Evolutionary conservation across 805 yeast species (phyloP).

Genomic region (Candida schatavii): DNA sequence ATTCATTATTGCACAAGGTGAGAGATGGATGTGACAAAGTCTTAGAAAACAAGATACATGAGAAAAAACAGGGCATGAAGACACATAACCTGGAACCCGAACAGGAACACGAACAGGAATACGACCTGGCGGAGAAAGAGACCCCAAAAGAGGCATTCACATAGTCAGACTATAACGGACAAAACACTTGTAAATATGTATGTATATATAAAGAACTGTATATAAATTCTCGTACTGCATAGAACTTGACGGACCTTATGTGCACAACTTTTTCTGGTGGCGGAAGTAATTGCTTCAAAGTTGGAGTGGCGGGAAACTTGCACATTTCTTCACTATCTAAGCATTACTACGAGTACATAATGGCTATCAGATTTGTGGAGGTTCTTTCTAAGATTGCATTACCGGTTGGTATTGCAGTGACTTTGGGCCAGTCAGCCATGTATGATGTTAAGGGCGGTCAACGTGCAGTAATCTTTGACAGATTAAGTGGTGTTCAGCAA

Average conservation of each 20-base stretch:
- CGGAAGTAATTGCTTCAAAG: too few species aligned
- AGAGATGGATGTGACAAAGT: background rate
- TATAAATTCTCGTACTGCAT: background rate
- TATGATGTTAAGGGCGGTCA: slow-evolving; percentile 96
- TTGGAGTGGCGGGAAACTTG: slow-evolving; percentile 3
- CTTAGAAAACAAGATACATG: background rate
- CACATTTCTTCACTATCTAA: background rate
- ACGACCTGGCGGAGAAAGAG: background rate
- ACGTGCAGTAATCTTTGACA: slow-evolving; percentile 92
- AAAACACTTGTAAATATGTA: too few species aligned
- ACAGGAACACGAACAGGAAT: background rate
- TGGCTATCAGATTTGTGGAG: slow-evolving; percentile 38
- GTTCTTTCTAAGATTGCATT: slow-evolving; percentile 51
- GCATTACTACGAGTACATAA: slow-evolving; percentile 8
- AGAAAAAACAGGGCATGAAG: too few species aligned
- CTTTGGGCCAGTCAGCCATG: slow-evolving; percentile 77
- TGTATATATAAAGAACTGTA: too few species aligned
- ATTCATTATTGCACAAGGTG: background rate
- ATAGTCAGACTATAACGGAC: background rate
- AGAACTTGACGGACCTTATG: background rate
- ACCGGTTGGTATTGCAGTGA: slow-evolving; percentile 66
- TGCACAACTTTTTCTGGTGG: slow-evolving; percentile 2
- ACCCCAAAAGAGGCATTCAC: background rate
- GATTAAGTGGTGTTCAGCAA: slow-evolving; percentile 83
- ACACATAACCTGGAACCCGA: background rate